These are phyloP conservation scores for Dacryopinax primogenitus DNA, from an alignment of 768 basidiomycete genomes.

Conservation along the genomic window DNA sequence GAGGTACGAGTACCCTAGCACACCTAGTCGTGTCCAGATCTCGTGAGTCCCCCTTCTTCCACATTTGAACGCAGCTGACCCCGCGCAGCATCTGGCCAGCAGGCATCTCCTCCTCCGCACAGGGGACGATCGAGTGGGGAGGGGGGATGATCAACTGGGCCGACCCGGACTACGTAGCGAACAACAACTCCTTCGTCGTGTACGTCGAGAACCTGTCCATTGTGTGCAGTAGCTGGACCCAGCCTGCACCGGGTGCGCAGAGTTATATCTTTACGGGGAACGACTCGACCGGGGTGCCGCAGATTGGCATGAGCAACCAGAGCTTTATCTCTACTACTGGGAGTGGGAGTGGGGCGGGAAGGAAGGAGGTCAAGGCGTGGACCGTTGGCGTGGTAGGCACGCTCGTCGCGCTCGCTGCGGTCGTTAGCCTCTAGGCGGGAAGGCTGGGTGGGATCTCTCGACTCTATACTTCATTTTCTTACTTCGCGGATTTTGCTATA, in stretches of 20 bases:
- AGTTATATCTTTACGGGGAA: conserved; percentile 2
- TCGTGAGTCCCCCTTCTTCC: conserved; percentile 35
- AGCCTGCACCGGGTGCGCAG: not conserved
- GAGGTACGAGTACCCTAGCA: conserved; percentile 48
- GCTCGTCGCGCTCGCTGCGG: not conserved
- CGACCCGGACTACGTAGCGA: conserved; percentile 60
- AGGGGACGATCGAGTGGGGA: conserved; percentile 65
- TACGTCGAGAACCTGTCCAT: conserved; percentile 19
- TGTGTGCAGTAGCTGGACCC: conserved; percentile 12
- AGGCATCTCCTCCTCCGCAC: conserved; percentile 46
- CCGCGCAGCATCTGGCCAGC: conserved; percentile 59
- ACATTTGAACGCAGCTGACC: not conserved
- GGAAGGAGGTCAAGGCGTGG: not conserved
- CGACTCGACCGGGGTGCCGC: not conserved
- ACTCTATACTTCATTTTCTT: no score
- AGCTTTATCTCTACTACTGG: not conserved
- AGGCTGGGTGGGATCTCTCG: no score
- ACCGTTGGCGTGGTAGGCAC: not conserved
- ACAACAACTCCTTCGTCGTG: conserved; percentile 34
- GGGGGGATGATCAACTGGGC: conserved; percentile 73
- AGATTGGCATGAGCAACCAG: not conserved
- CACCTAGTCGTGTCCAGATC: conserved; percentile 69
- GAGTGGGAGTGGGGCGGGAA: not conserved
- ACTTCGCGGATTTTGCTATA: no score
- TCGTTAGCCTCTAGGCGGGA: not conserved